Evolutionary conservation across 2,329 filamentous ascomycete genomes (phyloP), one percentile per base, ranked within the genome.

Genomic region (Aureobasidium subglaciale): DNA sequence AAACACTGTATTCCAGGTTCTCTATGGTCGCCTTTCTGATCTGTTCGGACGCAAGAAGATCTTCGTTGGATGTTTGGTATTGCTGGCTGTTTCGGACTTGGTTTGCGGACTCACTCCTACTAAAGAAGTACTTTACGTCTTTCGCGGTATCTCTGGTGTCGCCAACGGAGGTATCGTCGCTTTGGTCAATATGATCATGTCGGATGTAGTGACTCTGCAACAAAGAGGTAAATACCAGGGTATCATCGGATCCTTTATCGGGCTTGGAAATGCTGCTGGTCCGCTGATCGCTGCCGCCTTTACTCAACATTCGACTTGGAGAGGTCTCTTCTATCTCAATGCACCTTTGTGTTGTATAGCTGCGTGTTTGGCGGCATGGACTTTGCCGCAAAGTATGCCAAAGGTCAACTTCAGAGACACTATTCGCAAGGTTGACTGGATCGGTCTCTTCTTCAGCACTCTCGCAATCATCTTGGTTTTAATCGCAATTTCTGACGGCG

Each of bases 1-100:
- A 27, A 80, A 79, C 57, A 85, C 83, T 0, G 78, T 80, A 30
- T 86, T 85, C 60, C 82, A 83, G 60, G 80, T 85, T 58, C 73
- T 86, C 0, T 85, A 85, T 63, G 82, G 83, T 18, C 75, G 66
- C 11, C 57, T 68, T 16, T 61, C 58, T 18, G 66, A 68, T 43
- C 61, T 68, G 3, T 68, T 68, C 43, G 66, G 66, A 15, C 75
- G 82, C 16, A 85, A 85, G 64, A 72, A 75, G 7, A 73, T 85
- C 6, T 79, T 81, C 50, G 63, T 86, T 2, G 73, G 71, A 1
- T 38, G 78, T 79, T 1, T 66, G 84, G 70, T 71, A 0, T 65
- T 83, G 11, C 69, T 86, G 5, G 73, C 75, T 7, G 56, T 85
- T 13, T 79, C 78, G 2, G 81, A 84, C 63, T 65, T 86, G 46